A percentile compares a stretch with the other conserved stretches of the same genome.
These are phyloP conservation scores for Aspergillus brunneoviolaceus DNA, from an alignment of 2,329 filamentous ascomycete genomes.

Conservation along the genomic window DNA sequence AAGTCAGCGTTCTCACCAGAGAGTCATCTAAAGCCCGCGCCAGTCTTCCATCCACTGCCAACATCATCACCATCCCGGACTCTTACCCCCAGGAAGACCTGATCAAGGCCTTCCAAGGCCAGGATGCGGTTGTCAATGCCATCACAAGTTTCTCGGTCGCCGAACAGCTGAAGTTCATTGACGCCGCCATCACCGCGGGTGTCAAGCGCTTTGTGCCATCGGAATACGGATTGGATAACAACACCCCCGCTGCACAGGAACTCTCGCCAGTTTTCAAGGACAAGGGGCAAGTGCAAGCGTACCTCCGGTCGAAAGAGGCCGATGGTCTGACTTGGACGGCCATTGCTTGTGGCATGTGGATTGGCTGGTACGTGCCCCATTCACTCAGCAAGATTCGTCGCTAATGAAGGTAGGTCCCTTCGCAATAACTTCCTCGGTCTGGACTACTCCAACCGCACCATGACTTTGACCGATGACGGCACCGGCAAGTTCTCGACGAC, in stretches of 20 bases:
- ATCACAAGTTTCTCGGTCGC: slow-evolving; percentile 15
- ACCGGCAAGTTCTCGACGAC: slow-evolving; percentile 11
- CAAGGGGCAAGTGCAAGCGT: slow-evolving; percentile 12
- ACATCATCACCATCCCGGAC: slow-evolving; percentile 1
- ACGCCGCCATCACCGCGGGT: slow-evolving; percentile 13
- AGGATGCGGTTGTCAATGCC: slow-evolving; percentile 18
- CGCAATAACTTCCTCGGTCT: slow-evolving; percentile 14
- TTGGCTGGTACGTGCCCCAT: slow-evolving; percentile 8
- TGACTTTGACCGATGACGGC: slow-evolving; percentile 11
- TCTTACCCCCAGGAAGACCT: slow-evolving; percentile 1
- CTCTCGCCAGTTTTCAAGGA: slow-evolving; percentile 12
- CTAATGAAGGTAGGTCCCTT: slow-evolving; percentile 1
- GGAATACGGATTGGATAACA: slow-evolving; percentile 18
- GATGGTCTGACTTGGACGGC: slow-evolving; percentile 18
- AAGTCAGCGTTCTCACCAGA: neutral
- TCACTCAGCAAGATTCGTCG: neutral
- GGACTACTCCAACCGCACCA: slow-evolving; percentile 4
- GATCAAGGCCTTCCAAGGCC: slow-evolving; percentile 15
- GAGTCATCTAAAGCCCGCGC: slow-evolving; percentile 4
- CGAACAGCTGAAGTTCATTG: slow-evolving; percentile 16
- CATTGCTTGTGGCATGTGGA: slow-evolving; percentile 17
- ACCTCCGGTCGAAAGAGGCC: slow-evolving; percentile 14
- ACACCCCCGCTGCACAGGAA: slow-evolving; percentile 3
- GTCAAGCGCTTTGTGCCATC: slow-evolving; percentile 15
- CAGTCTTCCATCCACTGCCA: neutral